Base-by-base conservation (phyloP, 495 filamentous ascomycete genomes). In the Daldinia grandis region DNA sequence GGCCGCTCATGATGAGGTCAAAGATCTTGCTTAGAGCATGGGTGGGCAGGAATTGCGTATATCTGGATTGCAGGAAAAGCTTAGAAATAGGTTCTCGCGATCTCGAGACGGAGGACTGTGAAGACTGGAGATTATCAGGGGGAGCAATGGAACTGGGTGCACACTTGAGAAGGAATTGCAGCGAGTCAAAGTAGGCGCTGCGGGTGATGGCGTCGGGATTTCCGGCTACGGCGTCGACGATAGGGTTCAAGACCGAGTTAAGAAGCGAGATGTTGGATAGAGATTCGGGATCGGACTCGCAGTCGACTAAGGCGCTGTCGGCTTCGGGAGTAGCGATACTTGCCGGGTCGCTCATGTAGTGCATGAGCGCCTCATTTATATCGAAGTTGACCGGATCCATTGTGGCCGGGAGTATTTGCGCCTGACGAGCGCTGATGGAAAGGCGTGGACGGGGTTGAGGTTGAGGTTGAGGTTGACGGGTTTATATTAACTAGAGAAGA, bases 131-230 rank as follows among this genome's bases (percentile, higher is more conserved):
- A 74, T 86, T 12, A 57, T 69, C 65, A 66, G 60, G 73, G 62
- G 73, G 35, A 69, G 69, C 74, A 81, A 82, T 83, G 81, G 84
- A 88, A 79, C 82, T 87, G 83, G 88, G 87, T 77, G 88, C 93
- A 85, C 90, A 99, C 95, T 99, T 99, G 81, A 99, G 84, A 38
- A 99, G 82, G 76, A 97, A 96, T 75, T 98, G 94, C 58, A 99
- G 80, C 40, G 95, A 95, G 82, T 99, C 96, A 79, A 98, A 93
- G 62, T 88, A 85, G 9, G 88, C 88, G 69, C 89, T 86, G 78
- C 88, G 89, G 44, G 87, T 89, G 56, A 99, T 90, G 59, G 91
- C 91, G 74, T 97, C 95, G 28, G 95, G 93, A 74, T 91, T 95
- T 72, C 93, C 93, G 19, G 95, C 95, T 15, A 99, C 88, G 0